Percentiles rank a stretch among this genome's conserved stretches.
Evolutionary conservation across 2,329 filamentous ascomycete species (phyloP).

Genomic region (Thelonectria olida): DNA sequence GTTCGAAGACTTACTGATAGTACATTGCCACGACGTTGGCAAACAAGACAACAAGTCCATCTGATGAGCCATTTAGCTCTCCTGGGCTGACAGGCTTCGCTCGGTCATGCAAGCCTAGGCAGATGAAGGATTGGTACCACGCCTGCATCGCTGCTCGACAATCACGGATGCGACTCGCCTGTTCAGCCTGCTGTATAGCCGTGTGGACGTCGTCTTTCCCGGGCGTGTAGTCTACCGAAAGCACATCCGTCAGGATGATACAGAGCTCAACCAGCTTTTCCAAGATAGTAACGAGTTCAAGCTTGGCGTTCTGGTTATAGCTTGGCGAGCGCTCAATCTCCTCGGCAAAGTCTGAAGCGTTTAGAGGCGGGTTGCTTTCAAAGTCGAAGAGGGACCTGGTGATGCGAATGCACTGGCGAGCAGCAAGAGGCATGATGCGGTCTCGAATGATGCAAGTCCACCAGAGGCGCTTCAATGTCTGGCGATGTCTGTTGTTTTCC

Average conservation of each 20-base stretch:
- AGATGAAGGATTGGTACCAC: not conserved
- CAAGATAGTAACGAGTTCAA: not conserved
- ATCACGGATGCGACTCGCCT: constrained; percentile 6
- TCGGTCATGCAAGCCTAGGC: not conserved
- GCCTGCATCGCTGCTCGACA: not conserved
- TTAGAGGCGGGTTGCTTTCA: not conserved
- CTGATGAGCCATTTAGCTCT: not conserved
- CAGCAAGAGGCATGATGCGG: constrained; percentile 3
- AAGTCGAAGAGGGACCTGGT: constrained; percentile 11
- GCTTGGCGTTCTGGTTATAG: constrained; percentile 6
- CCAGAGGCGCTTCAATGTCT: constrained; percentile 13
- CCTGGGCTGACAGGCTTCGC: not conserved
- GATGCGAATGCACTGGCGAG: constrained; percentile 3
- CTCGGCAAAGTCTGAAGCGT: constrained; percentile 3
- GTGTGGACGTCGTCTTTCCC: not conserved
- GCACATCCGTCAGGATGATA: constrained; percentile 11
- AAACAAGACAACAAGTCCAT: constrained; percentile 4
- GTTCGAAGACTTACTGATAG: constrained; percentile 9
- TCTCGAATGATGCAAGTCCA: constrained; percentile 23
- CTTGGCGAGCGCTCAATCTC: constrained; percentile 3
- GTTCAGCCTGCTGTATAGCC: constrained; percentile 6
- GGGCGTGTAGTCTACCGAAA: not conserved
- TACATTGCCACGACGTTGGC: constrained; percentile 16
- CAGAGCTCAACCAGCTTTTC: constrained; percentile 9
- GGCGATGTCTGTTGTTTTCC: constrained; percentile 1